Percentiles rank a stretch among this genome's conserved stretches.
phyloP scores from a whole-genome alignment of 768 basidiomycete species.

The Mycena chlorophos region DNA sequence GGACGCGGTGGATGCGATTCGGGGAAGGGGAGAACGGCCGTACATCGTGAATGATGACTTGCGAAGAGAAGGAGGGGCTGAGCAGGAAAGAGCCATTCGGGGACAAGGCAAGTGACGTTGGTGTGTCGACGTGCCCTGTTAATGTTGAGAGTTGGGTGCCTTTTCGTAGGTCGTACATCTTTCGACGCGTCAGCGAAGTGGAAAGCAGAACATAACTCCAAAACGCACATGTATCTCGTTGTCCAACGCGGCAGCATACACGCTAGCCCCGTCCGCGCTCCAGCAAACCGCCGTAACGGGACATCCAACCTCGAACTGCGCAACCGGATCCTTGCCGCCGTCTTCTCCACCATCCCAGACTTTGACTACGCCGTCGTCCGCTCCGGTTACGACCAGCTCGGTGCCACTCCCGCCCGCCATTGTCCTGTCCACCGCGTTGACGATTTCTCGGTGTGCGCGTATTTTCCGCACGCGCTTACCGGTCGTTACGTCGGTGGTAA shows the following conservation, averaged over 20 bases:
- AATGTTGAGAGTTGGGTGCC: constrained; percentile 77
- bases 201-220: constrained; percentile 12
- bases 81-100: constrained; percentile 87
- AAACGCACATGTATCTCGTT: constrained; percentile 90
- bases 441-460: constrained; percentile 86
- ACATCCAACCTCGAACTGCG: constrained; percentile 81
- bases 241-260: constrained; percentile 92
- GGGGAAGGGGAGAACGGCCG: constrained; percentile 91
- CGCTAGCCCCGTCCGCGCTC: constrained; percentile 85
- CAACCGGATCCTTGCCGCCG: constrained; percentile 67
- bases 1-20: constrained; percentile 73
- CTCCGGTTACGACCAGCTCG: constrained; percentile 84
- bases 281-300: constrained; percentile 92
- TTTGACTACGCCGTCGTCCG: constrained; percentile 89
- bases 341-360: constrained; percentile 91
- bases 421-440: constrained; percentile 87
- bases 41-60: constrained; percentile 87
- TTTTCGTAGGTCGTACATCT: constrained; percentile 93
- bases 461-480: constrained; percentile 81
- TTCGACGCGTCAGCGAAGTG: not conserved
- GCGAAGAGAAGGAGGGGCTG: constrained; percentile 88
- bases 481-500: constrained; percentile 75
- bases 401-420: constrained; percentile 80
- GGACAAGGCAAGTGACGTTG: constrained; percentile 89
- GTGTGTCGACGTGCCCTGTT: constrained; percentile 86